phyloP scores from a whole-genome alignment of 257 asterid genomes.

The Solanum sejunctum region DNA sequence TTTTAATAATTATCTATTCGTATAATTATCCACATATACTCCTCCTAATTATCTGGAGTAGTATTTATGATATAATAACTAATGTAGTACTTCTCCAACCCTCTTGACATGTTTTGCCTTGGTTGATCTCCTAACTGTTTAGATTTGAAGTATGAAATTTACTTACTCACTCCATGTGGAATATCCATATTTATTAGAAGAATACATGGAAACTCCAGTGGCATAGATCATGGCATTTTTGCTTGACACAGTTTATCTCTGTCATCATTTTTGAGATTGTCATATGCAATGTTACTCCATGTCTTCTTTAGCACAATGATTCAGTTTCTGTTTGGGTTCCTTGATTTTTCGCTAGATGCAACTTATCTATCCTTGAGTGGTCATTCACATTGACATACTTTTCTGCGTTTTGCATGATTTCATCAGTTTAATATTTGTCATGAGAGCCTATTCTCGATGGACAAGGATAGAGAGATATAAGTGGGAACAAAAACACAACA shows the following conservation, averaged over 20 bases:
- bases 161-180: neutral
- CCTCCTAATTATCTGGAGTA: neutral
- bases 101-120: neutral
- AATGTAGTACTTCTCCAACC: neutral
- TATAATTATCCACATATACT: neutral
- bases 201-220: neutral
- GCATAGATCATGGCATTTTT: neutral
- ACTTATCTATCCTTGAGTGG: neutral
- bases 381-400: neutral
- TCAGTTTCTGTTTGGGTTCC: neutral
- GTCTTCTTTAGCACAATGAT: neutral
- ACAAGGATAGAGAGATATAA: neutral
- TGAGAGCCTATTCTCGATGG: neutral
- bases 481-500: neutral
- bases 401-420: neutral
- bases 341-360: neutral
- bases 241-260: neutral
- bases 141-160: neutral
- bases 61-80: neutral
- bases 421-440: neutral
- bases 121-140: neutral
- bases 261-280: neutral
- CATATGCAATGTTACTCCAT: neutral
- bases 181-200: neutral
- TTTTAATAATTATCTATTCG: neutral